Evolutionary conservation across 164 flowering plant genomes (phyloP).

Genomic region (Amborella trichopoda): DNA sequence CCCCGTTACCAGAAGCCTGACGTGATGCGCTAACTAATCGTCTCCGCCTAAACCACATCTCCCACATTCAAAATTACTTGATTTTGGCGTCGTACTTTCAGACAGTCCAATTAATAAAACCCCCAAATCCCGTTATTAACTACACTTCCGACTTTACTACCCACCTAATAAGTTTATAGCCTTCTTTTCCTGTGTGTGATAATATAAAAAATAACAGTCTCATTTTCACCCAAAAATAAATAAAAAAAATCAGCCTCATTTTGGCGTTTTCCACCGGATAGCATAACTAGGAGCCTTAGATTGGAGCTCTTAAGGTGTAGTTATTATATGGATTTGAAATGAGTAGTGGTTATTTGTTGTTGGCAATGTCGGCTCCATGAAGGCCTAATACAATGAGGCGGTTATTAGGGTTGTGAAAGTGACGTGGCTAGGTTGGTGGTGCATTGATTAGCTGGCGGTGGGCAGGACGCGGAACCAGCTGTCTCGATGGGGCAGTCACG

Average conservation of each 20-base stretch:
- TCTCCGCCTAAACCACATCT: neutral
- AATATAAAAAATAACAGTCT: neutral
- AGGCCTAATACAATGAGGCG: neutral
- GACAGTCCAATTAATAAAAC: neutral
- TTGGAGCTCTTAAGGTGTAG: neutral
- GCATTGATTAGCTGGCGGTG: slow-evolving; percentile 10
- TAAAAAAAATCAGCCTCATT: neutral
- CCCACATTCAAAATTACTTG: neutral
- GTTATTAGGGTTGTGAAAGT: neutral
- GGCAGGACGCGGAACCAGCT: slow-evolving; percentile 7
- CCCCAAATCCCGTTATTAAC: neutral
- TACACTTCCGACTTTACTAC: neutral
- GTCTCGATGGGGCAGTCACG: slow-evolving; percentile 3
- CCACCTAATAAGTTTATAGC: neutral
- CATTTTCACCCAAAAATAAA: neutral
- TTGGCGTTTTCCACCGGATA: neutral
- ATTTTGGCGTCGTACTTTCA: neutral
- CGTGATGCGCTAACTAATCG: slow-evolving; percentile 15
- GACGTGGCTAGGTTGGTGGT: slow-evolving; percentile 7
- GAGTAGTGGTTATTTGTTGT: no score
- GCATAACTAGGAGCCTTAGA: neutral
- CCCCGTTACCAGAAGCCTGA: neutral
- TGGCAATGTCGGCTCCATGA: no score
- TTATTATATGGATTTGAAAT: no score
- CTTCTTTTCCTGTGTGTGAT: neutral